phyloP scores from a whole-genome alignment of 2,329 filamentous ascomycete genomes.

The Aureobasidium sp. region DNA sequence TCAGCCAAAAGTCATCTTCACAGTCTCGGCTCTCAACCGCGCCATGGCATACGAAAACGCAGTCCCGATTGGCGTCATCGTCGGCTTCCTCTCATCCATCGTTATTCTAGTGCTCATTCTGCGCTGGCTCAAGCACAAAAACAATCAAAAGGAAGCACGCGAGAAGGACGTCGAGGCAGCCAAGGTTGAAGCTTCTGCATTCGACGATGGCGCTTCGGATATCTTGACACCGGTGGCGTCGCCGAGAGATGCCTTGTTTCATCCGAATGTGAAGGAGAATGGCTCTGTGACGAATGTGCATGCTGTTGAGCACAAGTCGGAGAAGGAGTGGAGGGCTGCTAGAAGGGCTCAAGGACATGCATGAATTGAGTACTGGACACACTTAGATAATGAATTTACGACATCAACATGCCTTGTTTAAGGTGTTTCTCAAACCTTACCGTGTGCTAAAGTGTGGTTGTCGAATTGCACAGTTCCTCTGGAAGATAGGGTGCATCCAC shows the following conservation, averaged over 20 bases:
- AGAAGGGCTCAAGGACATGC: background rate
- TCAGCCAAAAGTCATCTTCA: background rate
- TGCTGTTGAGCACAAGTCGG: background rate
- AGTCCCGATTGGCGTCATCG: constrained; percentile 1
- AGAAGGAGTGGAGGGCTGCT: constrained; percentile 2
- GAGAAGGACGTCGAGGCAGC: constrained; percentile 2
- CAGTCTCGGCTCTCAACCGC: background rate
- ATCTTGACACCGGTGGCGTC: background rate
- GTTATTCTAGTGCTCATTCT: background rate
- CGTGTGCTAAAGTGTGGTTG: no score
- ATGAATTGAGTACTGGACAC: background rate
- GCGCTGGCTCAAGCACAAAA: constrained; percentile 5
- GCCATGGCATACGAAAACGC: constrained; percentile 5
- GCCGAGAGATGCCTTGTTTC: background rate
- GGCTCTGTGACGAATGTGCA: background rate
- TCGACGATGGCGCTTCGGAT: background rate
- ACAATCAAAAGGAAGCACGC: background rate
- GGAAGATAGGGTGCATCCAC: no score
- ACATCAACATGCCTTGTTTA: background rate
- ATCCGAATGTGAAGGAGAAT: background rate
- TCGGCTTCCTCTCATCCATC: background rate
- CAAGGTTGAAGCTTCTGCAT: background rate
- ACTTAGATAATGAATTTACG: constrained; percentile 1
- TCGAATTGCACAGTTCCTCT: no score
- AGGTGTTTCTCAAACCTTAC: background rate